Base-by-base conservation (phyloP, 2,329 filamentous ascomycete genomes). In the Apiospora hydei region DNA sequence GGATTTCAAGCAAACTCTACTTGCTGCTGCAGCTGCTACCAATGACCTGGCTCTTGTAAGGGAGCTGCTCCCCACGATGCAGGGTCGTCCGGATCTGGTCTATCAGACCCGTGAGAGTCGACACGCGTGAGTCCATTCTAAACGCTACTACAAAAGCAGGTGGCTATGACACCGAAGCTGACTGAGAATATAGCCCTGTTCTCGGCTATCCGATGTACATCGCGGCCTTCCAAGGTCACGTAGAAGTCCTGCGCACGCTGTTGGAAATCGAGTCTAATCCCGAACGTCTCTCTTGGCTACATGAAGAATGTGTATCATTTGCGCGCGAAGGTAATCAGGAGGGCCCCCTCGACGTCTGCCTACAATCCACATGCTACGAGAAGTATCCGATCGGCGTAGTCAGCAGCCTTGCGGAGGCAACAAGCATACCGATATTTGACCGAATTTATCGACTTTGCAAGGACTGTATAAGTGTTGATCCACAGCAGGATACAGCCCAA, bases 11-110 rank as follows among this genome's bases (percentile, higher is more conserved):
- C 30, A 67, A 43, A 24, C 34, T 21, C 4, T 67, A 16, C 61
- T 67, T 21, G 61, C 61, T 43, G 61, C 61, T 67, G 30, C 61
- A n/a, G 30, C 30, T 24, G n/a, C 24, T 24, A 67, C 61, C 30
- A 67, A 67, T 8, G 61, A 67, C 61, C 18, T 67, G 13, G 34
- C 61, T 11, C n/a, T 67, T 43, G 30, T 67, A 13, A 34, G n/a
- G 61, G 26, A 67, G 18, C 34, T 67, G 14, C 18, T 10, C 34
- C 4, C 30, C 1, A 21, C 57, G 1, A n/a, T 41, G 3, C 4
- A 18, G 10, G 61, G 24, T 7, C n/a, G 11, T 7, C 14, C 3
- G 3, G 16, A 7, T n/a, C 10, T 38, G 30, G 16, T 43, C 21
- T 41, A 43, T 0, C 43, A 44, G 8, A 11, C 11, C 14, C 4